Evolutionary conservation across 108 stramenopile genomes (phyloP).

Genomic region (Skeletonema tropicum): DNA sequence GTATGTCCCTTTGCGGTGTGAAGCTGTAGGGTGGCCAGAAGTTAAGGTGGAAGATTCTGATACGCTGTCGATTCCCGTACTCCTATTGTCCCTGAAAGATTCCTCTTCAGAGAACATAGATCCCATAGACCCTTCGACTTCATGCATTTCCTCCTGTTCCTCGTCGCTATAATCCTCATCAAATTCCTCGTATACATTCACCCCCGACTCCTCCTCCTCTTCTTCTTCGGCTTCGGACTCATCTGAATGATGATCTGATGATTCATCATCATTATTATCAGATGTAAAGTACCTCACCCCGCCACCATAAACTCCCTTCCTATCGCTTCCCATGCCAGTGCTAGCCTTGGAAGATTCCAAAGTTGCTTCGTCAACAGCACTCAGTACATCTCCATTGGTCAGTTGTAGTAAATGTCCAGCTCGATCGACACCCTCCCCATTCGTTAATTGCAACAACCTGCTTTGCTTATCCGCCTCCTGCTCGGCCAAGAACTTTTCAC

Average conservation of each 20-base stretch:
- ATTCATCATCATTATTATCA: conserved; percentile 4
- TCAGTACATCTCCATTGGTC: conserved; percentile 19
- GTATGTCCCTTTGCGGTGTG: neutral
- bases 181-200: neutral
- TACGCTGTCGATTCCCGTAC: neutral
- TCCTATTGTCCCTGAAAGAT: neutral
- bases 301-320: conserved; percentile 32
- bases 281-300: conserved; percentile 39
- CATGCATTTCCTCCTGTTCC: neutral
- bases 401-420: conserved; percentile 18
- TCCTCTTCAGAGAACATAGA: neutral
- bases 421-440: neutral
- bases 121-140: neutral
- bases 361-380: conserved; percentile 4
- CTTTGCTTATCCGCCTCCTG: conserved; percentile 26
- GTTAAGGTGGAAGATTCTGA: neutral
- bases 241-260: conserved; percentile 5
- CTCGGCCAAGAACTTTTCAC: conserved; percentile 40
- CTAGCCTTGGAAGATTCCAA: neutral
- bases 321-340: neutral
- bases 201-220: neutral
- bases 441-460: neutral
- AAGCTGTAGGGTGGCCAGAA: neutral
- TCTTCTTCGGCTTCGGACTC: conserved; percentile 11
- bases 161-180: conserved; percentile 15